These are phyloP conservation scores for Erodium texanum DNA, from an alignment of 441 rosid species.

Conservation along the genomic window DNA sequence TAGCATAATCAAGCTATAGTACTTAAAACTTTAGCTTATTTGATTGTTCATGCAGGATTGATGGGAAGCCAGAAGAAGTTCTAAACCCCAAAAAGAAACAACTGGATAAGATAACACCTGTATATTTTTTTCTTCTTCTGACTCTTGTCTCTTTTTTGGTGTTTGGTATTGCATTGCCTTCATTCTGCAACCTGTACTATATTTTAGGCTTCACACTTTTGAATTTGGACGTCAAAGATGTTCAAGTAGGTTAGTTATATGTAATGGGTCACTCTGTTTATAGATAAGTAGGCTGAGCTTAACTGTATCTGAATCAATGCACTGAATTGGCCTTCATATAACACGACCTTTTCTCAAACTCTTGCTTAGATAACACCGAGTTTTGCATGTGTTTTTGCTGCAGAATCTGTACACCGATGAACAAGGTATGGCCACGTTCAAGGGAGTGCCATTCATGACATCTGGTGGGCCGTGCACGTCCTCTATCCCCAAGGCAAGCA, in stretches of 20 bases:
- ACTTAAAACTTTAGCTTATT: background rate
- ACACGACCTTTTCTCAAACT: background rate
- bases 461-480: conserved; percentile 76
- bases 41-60: conserved; percentile 35
- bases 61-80: conserved; percentile 90
- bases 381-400: conserved; percentile 23
- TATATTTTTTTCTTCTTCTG: conserved; percentile 22
- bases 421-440: conserved; percentile 80
- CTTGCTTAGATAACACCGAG: too few species aligned
- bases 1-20: too few species aligned
- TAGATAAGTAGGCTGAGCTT: too few species aligned
- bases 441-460: conserved; percentile 88
- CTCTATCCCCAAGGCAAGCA: conserved; percentile 59
- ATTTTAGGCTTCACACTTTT: background rate
- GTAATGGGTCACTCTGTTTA: background rate
- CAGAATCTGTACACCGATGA: conserved; percentile 85
- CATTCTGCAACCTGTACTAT: background rate
- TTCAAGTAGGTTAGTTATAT: too few species aligned
- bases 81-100: conserved; percentile 95
- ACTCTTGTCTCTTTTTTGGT: too few species aligned
- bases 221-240: background rate
- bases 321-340: background rate
- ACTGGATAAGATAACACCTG: conserved; percentile 88
- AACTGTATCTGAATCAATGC: background rate
- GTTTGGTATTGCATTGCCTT: too few species aligned